Evolutionary conservation across 345 rosid species (phyloP), one percentile per base, ranked within the genome.

Genomic region (Eucalyptus pauciflora): DNA sequence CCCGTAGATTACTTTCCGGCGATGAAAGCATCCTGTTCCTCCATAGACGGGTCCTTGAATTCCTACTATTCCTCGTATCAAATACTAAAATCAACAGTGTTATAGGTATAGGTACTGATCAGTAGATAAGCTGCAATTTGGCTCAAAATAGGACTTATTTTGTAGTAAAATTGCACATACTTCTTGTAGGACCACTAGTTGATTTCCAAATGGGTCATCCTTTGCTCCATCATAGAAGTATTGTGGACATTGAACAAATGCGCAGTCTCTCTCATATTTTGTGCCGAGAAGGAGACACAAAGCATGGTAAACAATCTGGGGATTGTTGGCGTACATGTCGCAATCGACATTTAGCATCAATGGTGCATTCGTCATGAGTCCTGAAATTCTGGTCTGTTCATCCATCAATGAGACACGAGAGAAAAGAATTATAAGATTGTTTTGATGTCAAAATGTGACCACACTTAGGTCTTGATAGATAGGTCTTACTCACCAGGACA

Each of bases 341-440:
- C 98, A 97, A 86, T 97, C 99, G 43, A 96, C 94, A 88, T 96
- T 97, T 51, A 96, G 89, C 94, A 96, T 94, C 93, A 92, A 92
- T 0, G 97, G 95, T 8, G 99, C 96, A 86, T 96, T 96, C 20
- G 96, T 95, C 94, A 96, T 92, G 90, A 95, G 27, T 29, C 98
- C 98, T 6, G 98, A 97, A 3, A 95, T 96, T 88, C 98, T 90
- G 22, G 13, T 43, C 48, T 67, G 56, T 50, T 20, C 56, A 85
- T 85, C 20, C 33, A 81, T 48, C 52, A 18, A 41, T 9, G 7
- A 41, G 41, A 81, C 37, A 64, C 8, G 37, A n/a, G 41, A n/a
- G 41, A 14, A n/a, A 64, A 64, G 5, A 64, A n/a, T n/a, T n/a
- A 7, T 64, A 31, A 64, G 76, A n/a, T 86, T 50, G 46, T 52